Percentiles rank a stretch among this genome's conserved stretches.
Conservation (phyloP, 148 eudicot genomes). For the Linanthus parryae region DNA sequence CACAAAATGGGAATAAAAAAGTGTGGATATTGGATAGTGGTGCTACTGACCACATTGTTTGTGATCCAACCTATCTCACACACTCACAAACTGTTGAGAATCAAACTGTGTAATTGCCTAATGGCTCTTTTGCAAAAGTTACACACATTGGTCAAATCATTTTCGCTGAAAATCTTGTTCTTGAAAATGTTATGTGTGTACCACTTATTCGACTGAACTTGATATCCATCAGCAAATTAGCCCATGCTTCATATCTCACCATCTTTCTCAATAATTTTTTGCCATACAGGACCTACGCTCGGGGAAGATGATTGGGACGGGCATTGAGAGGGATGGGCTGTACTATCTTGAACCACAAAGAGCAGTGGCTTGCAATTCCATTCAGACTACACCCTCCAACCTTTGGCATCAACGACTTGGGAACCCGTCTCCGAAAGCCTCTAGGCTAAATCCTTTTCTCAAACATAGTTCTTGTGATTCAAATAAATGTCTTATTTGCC, state of each 20-base stretch:
- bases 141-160: neutral
- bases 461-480: constrained; percentile 8
- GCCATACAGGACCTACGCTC: constrained; percentile 9
- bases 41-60: constrained; percentile 7
- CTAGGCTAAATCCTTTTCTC: constrained; percentile 2
- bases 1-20: neutral
- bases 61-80: neutral
- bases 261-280: constrained; percentile 5
- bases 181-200: neutral
- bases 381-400: neutral
- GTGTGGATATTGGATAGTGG: constrained; percentile 2
- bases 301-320: constrained; percentile 14
- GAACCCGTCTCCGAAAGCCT: constrained; percentile 1
- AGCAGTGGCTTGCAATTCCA: constrained; percentile 6
- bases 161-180: neutral
- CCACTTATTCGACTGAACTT: too few relatives aligned
- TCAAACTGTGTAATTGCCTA: too few relatives aligned
- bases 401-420: constrained; percentile 13
- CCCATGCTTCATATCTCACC: neutral
- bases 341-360: constrained; percentile 1
- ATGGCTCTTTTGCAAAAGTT: too few relatives aligned
- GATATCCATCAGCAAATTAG: constrained; percentile 8
- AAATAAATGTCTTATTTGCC: constrained; percentile 7
- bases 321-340: constrained; percentile 1
- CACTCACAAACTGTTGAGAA: neutral